These are phyloP conservation scores for Claviceps sp. DNA, from an alignment of 2,329 filamentous ascomycete species.

Conservation along the genomic window DNA sequence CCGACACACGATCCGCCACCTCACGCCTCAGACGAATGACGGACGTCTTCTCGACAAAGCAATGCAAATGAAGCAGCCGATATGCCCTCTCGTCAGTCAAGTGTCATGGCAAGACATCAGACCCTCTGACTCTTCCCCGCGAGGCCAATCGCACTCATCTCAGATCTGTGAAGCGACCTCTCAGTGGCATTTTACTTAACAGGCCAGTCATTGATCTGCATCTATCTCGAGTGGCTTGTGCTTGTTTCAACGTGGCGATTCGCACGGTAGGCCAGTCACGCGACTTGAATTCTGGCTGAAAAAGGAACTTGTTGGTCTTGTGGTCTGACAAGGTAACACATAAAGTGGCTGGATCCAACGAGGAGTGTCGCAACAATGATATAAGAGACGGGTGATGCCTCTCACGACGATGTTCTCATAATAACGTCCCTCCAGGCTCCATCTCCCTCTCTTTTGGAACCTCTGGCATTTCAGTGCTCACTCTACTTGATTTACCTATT, in stretches of 20 bases:
- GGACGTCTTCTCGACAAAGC: neutral
- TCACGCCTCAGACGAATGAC: neutral
- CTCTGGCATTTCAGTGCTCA: neutral
- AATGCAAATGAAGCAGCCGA: neutral
- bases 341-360: neutral
- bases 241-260: too few relatives aligned
- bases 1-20: neutral
- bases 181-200: too few relatives aligned
- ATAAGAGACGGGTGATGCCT: neutral
- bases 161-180: too few relatives aligned
- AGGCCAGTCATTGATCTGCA: too few relatives aligned
- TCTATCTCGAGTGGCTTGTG: too few relatives aligned
- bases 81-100: neutral
- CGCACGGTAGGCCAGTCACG: too few relatives aligned
- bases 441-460: neutral
- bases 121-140: neutral
- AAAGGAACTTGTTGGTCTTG: too few relatives aligned
- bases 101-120: neutral
- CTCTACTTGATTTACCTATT: too few relatives aligned
- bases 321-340: neutral
- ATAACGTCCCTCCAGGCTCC: neutral
- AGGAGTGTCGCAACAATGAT: neutral
- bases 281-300: too few relatives aligned
- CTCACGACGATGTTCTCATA: neutral
- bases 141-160: neutral